These are phyloP conservation scores for Bretziella fagacearum DNA, from an alignment of 2,329 filamentous ascomycete species.

Conservation along the genomic window DNA sequence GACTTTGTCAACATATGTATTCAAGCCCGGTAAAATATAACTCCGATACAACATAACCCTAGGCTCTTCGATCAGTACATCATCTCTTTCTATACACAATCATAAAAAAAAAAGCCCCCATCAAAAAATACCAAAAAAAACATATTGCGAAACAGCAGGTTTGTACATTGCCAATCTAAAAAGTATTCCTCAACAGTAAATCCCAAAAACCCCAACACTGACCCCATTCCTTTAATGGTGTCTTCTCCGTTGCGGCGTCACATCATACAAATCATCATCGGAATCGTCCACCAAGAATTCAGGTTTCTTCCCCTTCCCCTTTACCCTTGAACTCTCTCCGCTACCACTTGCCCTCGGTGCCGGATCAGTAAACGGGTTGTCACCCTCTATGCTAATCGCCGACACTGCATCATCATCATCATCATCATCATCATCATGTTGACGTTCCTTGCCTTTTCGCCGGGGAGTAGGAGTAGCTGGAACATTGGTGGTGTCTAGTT, in stretches of 20 bases:
- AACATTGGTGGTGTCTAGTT: background rate
- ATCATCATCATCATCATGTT: background rate
- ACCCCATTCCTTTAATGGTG: background rate
- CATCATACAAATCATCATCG: constrained; percentile 2
- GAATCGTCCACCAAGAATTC: background rate
- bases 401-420: background rate
- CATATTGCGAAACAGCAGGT: too few relatives aligned
- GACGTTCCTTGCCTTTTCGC: background rate
- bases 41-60: too few relatives aligned
- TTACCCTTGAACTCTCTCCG: background rate
- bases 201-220: background rate
- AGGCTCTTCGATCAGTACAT: too few relatives aligned
- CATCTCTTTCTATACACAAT: too few relatives aligned
- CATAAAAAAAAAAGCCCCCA: too few relatives aligned
- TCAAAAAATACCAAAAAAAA: too few relatives aligned
- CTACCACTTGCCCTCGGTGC: background rate
- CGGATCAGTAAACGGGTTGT: background rate
- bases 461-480: background rate
- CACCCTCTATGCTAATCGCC: background rate
- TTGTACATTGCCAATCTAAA: too few relatives aligned
- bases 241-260: constrained; percentile 1
- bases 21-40: too few relatives aligned
- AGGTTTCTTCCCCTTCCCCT: too few relatives aligned
- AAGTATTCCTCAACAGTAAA: background rate
- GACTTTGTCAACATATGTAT: background rate